phyloP scores from a whole-genome alignment of 768 basidiomycete species.

The Lenzites betulinus region DNA sequence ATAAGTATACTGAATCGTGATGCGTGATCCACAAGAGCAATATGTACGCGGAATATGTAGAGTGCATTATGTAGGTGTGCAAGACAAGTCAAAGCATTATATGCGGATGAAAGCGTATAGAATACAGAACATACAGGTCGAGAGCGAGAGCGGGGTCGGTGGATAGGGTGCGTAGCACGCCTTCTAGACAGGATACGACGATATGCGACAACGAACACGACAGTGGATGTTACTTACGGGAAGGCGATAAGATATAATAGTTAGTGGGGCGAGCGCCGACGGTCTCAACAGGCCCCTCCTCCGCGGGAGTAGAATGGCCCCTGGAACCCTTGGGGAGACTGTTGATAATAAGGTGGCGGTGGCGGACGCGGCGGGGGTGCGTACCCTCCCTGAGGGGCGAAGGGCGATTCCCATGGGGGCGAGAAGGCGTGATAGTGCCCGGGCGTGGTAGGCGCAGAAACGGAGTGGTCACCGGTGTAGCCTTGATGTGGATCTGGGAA shows the following conservation, averaged over 20 bases:
- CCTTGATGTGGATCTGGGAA: slow-evolving; percentile 9
- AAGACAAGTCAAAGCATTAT: neutral
- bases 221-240: slow-evolving; percentile 7
- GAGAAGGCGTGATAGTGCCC: slow-evolving; percentile 6
- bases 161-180: neutral
- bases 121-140: slow-evolving; percentile 3
- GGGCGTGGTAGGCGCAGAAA: slow-evolving; percentile 5
- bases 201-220: neutral
- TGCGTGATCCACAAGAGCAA: neutral
- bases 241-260: neutral
- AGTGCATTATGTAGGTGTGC: neutral
- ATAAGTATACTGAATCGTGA: no score
- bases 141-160: neutral
- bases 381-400: neutral
- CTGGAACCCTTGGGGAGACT: neutral
- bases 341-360: slow-evolving; percentile 7
- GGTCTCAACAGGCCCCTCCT: neutral
- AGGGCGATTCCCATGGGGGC: neutral
- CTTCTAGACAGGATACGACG: neutral
- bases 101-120: neutral
- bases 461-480: slow-evolving; percentile 1
- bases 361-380: neutral
- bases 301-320: slow-evolving; percentile 3
- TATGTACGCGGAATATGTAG: neutral
- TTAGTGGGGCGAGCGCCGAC: neutral